phyloP scores from a whole-genome alignment of 371 early-diverging fungal species.

The Funneliformis caledonium region DNA sequence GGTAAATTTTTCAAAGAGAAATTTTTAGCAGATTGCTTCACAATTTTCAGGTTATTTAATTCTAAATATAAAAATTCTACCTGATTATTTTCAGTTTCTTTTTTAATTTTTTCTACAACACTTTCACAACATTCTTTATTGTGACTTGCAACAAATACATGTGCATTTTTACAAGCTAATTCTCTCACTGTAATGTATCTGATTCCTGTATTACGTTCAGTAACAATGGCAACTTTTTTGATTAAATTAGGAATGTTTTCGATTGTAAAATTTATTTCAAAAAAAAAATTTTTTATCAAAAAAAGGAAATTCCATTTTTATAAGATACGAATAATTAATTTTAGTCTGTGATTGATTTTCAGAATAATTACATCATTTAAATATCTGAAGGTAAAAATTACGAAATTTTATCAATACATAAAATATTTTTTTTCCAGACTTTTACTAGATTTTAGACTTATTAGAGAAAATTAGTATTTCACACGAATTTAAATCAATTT shows the following conservation, averaged over 20 bases:
- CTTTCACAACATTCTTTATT: slow-evolving; percentile 48
- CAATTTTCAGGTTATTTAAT: slow-evolving; percentile 38
- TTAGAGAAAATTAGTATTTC: too few relatives aligned
- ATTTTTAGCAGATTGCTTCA: slow-evolving; percentile 41
- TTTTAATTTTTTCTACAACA: slow-evolving; percentile 58
- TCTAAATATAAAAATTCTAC: slow-evolving; percentile 43
- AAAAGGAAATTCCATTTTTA: too few relatives aligned
- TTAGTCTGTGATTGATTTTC: too few relatives aligned
- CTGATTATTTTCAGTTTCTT: slow-evolving; percentile 42
- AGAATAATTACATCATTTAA: too few relatives aligned
- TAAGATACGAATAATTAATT: too few relatives aligned
- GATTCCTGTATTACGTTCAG: slow-evolving; percentile 74
- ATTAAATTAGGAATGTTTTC: slow-evolving; percentile 64
- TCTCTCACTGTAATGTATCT: slow-evolving; percentile 63
- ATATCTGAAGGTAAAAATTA: too few relatives aligned
- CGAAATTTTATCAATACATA: too few relatives aligned
- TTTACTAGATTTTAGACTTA: too few relatives aligned
- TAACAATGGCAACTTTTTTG: slow-evolving; percentile 73
- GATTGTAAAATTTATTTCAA: slow-evolving; percentile 36
- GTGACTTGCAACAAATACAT: slow-evolving; percentile 68
- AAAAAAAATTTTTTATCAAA: too few relatives aligned
- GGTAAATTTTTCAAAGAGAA: neutral
- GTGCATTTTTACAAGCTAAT: slow-evolving; percentile 63
- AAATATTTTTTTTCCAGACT: too few relatives aligned
- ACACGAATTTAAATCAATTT: too few relatives aligned